A percentile compares a stretch with the other conserved stretches of the same genome.
Evolutionary conservation across 306 rosid genomes (phyloP).

Genomic region (Fagus crenata): DNA sequence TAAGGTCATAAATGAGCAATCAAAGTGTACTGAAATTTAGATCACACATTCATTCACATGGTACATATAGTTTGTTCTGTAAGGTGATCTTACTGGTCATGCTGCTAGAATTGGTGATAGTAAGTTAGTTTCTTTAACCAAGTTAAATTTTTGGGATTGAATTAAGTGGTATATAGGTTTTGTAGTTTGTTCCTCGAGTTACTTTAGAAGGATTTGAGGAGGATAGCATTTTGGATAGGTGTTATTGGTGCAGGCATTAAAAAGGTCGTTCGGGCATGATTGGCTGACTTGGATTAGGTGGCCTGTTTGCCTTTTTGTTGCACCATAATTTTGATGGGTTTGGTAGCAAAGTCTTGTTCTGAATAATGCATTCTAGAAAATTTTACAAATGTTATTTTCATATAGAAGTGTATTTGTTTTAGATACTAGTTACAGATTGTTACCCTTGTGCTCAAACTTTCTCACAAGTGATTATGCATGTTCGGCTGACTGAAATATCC

Average conservation of each 20-base stretch:
- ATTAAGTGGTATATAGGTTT: not conserved
- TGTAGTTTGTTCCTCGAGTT: not conserved
- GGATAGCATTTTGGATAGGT: not conserved
- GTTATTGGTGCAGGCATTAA: not conserved
- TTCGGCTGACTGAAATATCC: too few relatives aligned
- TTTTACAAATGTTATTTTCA: not conserved
- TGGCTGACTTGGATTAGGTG: not conserved
- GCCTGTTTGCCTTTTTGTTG: not conserved
- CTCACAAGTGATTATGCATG: not conserved
- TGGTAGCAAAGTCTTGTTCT: not conserved
- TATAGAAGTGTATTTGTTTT: not conserved
- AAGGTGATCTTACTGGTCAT: not conserved
- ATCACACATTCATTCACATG: not conserved
- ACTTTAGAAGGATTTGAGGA: not conserved
- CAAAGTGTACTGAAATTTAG: not conserved
- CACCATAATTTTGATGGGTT: not conserved
- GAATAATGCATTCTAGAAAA: not conserved
- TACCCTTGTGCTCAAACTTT: not conserved
- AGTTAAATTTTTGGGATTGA: not conserved
- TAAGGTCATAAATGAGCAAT: not conserved
- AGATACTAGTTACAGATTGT: not conserved
- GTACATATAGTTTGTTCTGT: not conserved
- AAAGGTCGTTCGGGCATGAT: not conserved
- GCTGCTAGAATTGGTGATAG: slow-evolving; percentile 20
- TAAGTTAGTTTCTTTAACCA: not conserved